These are phyloP conservation scores for Ascodesmis nigricans DNA, from an alignment of 495 filamentous ascomycete species.

Conservation along the genomic window DNA sequence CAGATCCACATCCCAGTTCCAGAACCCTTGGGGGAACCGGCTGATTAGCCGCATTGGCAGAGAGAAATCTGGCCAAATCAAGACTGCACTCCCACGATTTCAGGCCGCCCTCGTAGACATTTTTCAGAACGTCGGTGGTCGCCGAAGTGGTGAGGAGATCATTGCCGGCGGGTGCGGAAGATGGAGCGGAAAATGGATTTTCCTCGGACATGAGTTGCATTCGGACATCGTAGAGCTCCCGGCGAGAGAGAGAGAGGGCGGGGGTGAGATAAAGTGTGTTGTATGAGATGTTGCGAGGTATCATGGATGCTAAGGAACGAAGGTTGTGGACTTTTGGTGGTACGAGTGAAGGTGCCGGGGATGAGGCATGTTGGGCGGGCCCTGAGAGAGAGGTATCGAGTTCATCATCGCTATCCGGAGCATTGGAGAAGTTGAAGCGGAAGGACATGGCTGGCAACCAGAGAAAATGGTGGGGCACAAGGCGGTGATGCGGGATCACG, in stretches of 20 bases:
- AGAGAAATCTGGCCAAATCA: slow-evolving; percentile 57
- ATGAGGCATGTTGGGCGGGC: too few species aligned
- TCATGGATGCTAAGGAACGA: neutral
- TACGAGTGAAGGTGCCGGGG: neutral
- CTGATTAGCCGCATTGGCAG: slow-evolving; percentile 10
- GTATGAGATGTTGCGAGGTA: slow-evolving; percentile 20
- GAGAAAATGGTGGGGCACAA: too few species aligned
- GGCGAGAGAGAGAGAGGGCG: slow-evolving; percentile 41
- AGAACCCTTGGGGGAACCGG: slow-evolving; percentile 32
- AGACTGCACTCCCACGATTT: slow-evolving; percentile 96
- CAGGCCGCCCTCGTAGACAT: slow-evolving; percentile 93
- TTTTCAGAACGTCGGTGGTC: slow-evolving; percentile 51
- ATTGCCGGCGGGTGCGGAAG: too few species aligned
- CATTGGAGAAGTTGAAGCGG: too few species aligned
- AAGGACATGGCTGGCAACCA: too few species aligned
- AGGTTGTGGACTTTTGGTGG: neutral
- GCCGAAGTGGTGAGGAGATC: slow-evolving; percentile 8
- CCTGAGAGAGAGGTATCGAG: too few species aligned
- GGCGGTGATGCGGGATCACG: too few species aligned
- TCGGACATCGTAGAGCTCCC: slow-evolving; percentile 82
- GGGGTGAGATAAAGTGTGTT: slow-evolving; percentile 4
- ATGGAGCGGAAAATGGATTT: slow-evolving; percentile 25
- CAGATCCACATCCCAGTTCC: slow-evolving; percentile 86
- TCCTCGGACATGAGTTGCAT: slow-evolving; percentile 88
- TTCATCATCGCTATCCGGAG: too few species aligned